Evolutionary conservation across 306 rosid species (phyloP).

Genomic region (Sicyos baderoa): DNA sequence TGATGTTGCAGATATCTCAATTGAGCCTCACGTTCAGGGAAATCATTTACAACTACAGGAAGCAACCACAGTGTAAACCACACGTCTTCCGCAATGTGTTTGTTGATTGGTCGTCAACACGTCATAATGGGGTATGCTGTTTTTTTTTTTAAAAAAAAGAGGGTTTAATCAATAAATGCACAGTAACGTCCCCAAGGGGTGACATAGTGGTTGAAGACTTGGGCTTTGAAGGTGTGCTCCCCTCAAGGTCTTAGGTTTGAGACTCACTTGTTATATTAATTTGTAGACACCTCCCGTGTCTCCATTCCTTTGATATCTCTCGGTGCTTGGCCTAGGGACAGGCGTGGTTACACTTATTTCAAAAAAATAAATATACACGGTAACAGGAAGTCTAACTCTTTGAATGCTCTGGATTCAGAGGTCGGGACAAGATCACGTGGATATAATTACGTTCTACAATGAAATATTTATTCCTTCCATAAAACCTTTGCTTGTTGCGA

Average conservation of each 20-base stretch:
- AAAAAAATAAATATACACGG: no score
- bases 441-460: constrained; percentile 83
- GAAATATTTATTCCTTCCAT: constrained; percentile 78
- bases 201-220: no score
- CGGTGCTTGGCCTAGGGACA: no score
- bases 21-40: constrained; percentile 75
- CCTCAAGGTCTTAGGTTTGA: no score
- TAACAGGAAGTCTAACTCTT: constrained; percentile 24
- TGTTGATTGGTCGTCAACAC: constrained; percentile 66
- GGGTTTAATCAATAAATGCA: neutral
- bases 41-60: constrained; percentile 79
- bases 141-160: neutral
- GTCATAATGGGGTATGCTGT: constrained; percentile 57
- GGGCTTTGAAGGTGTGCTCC: no score
- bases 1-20: constrained; percentile 80
- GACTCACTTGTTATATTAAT: no score
- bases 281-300: no score
- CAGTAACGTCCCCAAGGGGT: no score
- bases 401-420: constrained; percentile 45
- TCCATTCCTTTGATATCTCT: no score
- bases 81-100: constrained; percentile 92
- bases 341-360: no score
- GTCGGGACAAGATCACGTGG: constrained; percentile 75
- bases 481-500: constrained; percentile 78
- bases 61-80: constrained; percentile 86